Conservation (phyloP, 495 filamentous ascomycete genomes). For the Ramalina intermedia region DNA sequence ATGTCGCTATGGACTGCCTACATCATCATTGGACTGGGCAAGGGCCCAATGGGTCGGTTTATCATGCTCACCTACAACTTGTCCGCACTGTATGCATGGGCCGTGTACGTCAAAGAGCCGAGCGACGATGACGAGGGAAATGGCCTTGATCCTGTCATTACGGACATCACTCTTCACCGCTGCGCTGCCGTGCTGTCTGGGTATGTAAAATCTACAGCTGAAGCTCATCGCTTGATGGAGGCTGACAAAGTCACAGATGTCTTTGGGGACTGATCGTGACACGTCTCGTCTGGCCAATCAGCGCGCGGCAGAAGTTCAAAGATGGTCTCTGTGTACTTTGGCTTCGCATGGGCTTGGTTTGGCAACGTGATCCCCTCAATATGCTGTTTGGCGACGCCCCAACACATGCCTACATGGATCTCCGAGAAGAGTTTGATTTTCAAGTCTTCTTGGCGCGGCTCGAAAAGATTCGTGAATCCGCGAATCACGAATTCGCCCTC, state of each 20-base stretch:
- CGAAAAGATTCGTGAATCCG: constrained; percentile 57
- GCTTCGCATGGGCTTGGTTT: constrained; percentile 88
- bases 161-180: constrained; percentile 79
- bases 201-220: background rate
- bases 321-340: constrained; percentile 74
- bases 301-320: constrained; percentile 71
- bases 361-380: constrained; percentile 86
- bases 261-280: constrained; percentile 89
- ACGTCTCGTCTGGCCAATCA: constrained; percentile 82
- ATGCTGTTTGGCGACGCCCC: constrained; percentile 43
- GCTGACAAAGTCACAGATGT: constrained; percentile 24
- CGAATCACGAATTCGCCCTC: constrained; percentile 69
- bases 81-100: constrained; percentile 90
- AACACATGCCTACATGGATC: constrained; percentile 57
- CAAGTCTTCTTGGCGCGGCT: constrained; percentile 49
- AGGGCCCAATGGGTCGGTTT: constrained; percentile 84
- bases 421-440: constrained; percentile 61
- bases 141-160: constrained; percentile 68
- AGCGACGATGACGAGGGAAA: constrained; percentile 65
- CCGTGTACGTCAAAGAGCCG: constrained; percentile 59
- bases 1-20: constrained; percentile 76
- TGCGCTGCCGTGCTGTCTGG: constrained; percentile 77
- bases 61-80: constrained; percentile 92
- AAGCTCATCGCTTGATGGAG: background rate
- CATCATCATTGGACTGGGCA: constrained; percentile 68